Base-by-base conservation (phyloP, 768 basidiomycete species). In the Heimioporus sp. region DNA sequence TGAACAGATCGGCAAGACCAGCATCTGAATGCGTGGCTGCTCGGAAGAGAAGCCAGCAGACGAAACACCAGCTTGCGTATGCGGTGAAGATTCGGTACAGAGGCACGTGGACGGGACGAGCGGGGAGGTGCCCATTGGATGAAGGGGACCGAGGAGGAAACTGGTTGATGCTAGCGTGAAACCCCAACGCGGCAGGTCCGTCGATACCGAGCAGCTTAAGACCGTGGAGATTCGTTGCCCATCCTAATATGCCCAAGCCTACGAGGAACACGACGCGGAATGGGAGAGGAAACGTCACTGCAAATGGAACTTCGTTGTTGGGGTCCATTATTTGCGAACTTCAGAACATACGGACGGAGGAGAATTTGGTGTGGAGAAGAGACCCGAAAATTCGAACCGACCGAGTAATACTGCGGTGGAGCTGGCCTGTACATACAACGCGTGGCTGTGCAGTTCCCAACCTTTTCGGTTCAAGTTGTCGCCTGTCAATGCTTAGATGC, bases 221-320 rank as follows among this genome's bases (percentile, higher is more conserved):
- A 44, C 89, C 81, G 68, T 98, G 95, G 8, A 98, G 72, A 69
- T 98, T 99, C 32, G 86, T 83, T 0, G 93, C 93, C 94, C 96
- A 99, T 55, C 86, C 86, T 5, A 96, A 73, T 49, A 94, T 80
- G 11, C 92, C 94, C 32, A 91, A 60, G 17, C 90, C 87, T 48
- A 82, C 76, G 52, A 97, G 78, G 58, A 82, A 80, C 52, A 97
- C 80, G 21, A 92, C 91, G 55, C 97, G 89, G 67, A 93, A 98
- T 1, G 97, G 96, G 1, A 99, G 79, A 11, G 97, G 96, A 65
- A 96, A 89, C 17, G 72, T 71, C 35, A 78, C 73, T 48, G 81
- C 76, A 51, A 82, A 74, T 40, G 76, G 70, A 42, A 76, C 65
- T 55, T 82, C 56, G 39, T 60, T 59, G 46, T 28, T 28, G 24